Base-by-base conservation (phyloP, 345 rosid genomes). In the Arabidopsis suecica region DNA sequence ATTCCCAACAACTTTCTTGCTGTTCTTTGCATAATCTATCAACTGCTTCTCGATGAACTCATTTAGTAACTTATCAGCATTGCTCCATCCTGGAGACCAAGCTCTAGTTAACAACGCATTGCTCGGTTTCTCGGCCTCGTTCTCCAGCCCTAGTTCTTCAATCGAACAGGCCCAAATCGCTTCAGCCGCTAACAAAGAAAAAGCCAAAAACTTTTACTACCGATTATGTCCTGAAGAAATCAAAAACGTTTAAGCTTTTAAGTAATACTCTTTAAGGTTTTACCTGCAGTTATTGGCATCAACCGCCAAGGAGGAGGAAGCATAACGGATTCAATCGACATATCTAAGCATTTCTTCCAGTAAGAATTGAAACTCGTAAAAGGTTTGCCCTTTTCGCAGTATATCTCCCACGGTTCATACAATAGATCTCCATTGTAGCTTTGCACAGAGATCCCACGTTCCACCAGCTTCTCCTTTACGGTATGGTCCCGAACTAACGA, bases 61-160 rank as follows among this genome's bases (percentile, higher is more conserved):
- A 5, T 68, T 80, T 61, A 91, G 80, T 67, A 77, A 75, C 83
- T 87, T 88, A 60, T 88, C 89, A 53, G 95, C 98, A n/a, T 87
- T 86, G 82, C 83, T 74, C 97, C 98, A 91, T 16, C 98, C 98
- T 1, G 98, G 97, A 8, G 91, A 86, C 98, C 98, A 94, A 44
- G 82, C 96, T 80, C 95, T 87, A 61, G 95, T 90, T 76, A 94
- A 69, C 74, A 94, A 81, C 9, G 91, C 95, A 60, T 91, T 94
- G 82, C 96, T 91, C 18, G 96, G 76, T 67, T 88, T 94, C 40
- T 91, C 98, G 1, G 90, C 78, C 71, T 91, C 96, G 48, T 91
- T 66, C 82, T 94, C 98, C 9, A 94, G 88, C 33, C 87, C 95
- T 54, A 94, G 79, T 58, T 84, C 88, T 69, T 91, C 98, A 8